Evolutionary conservation across 2,329 filamentous ascomycete genomes (phyloP).

Genomic region (Claviceps fusiformis): DNA sequence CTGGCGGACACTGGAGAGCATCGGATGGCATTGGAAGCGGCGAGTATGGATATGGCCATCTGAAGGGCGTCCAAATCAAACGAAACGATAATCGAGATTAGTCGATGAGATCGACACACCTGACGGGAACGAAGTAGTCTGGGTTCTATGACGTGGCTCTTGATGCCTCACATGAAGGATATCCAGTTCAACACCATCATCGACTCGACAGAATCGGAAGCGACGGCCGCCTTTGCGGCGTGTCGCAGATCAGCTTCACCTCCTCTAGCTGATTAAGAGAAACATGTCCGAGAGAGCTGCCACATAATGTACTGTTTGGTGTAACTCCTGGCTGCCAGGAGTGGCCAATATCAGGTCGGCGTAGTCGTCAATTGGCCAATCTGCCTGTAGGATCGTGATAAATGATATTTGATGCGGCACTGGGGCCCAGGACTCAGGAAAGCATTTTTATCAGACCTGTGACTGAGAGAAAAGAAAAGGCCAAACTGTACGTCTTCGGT

Average conservation of each 20-base stretch:
- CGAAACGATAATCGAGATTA: background rate
- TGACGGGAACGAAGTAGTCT: background rate
- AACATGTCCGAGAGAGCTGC: background rate
- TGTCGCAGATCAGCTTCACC: slow-evolving; percentile 3
- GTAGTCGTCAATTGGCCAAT: background rate
- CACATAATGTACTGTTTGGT: slow-evolving; percentile 8
- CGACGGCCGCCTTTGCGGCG: background rate
- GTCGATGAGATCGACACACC: background rate
- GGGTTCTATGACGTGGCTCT: background rate
- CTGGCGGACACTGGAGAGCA: background rate
- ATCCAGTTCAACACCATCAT: background rate
- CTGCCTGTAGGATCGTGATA: slow-evolving; percentile 1
- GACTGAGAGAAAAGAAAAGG: background rate
- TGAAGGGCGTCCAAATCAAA: background rate
- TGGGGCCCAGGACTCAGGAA: background rate
- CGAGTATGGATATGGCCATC: background rate
- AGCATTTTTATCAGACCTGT: background rate
- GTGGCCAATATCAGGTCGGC: slow-evolving; percentile 1
- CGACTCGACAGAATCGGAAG: background rate
- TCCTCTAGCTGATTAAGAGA: background rate
- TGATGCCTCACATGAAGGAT: background rate
- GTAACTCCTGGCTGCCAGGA: slow-evolving; percentile 7
- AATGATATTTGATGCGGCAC: background rate
- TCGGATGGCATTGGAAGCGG: background rate
- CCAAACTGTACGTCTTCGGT: background rate